These are phyloP conservation scores for Lippia alba DNA, from an alignment of 305 asterid genomes.

Conservation along the genomic window DNA sequence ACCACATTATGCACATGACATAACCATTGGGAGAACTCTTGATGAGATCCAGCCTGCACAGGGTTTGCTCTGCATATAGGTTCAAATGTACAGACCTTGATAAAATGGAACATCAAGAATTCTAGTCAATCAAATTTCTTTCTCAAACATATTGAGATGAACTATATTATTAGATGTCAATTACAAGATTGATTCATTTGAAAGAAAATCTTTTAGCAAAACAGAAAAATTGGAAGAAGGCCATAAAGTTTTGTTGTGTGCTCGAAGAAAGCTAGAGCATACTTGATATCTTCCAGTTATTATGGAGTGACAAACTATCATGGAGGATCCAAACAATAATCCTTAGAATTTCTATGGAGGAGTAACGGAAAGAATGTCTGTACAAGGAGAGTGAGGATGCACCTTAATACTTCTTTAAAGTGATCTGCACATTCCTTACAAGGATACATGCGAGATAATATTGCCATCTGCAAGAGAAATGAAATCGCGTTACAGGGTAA, in stretches of 20 bases:
- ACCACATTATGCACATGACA: slow-evolving; percentile 89
- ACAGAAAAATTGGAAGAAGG: too few relatives aligned
- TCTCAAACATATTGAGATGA: neutral
- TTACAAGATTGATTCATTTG: too few relatives aligned
- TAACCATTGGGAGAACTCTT: slow-evolving; percentile 84
- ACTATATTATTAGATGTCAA: too few relatives aligned
- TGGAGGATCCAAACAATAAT: neutral
- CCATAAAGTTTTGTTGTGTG: too few relatives aligned
- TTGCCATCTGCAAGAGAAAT: slow-evolving; percentile 68
- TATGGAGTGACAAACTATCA: too few relatives aligned
- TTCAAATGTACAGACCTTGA: slow-evolving; percentile 3
- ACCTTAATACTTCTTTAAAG: slow-evolving; percentile 90
- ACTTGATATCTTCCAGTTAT: too few relatives aligned
- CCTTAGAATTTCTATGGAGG: neutral
- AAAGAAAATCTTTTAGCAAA: too few relatives aligned
- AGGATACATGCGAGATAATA: slow-evolving; percentile 93
- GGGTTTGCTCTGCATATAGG: slow-evolving; percentile 69
- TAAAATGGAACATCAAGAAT: neutral
- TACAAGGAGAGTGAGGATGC: slow-evolving; percentile 19
- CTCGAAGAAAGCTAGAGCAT: too few relatives aligned
- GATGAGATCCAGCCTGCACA: slow-evolving; percentile 77
- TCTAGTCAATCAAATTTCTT: neutral
- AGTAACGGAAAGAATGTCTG: neutral
- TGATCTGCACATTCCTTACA: slow-evolving; percentile 96
- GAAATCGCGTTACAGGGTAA: slow-evolving; percentile 18